Evolutionary conservation across 1,139 yeast genomes (phyloP), one percentile per base, ranked within the genome.

Genomic region (Saccharomyces hybrid): DNA sequence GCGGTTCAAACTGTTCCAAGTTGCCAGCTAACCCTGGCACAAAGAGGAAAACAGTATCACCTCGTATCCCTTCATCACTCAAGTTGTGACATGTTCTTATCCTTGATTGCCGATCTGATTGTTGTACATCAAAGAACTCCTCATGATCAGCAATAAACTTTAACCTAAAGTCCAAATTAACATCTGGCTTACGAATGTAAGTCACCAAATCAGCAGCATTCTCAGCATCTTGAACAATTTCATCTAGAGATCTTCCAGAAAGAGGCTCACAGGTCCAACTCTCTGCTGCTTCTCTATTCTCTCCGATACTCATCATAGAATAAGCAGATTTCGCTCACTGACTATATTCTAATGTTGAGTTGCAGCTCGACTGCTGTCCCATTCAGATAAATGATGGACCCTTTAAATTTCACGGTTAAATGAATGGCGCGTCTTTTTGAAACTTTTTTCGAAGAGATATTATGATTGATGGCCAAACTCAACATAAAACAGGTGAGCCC

Each of bases 11-110:
- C 64, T 85, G 90, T 7, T 88, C 80, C 72, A 84, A 72, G 60
- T 81, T 86, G 1, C 91, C 91, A 1, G 90, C 90, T 49, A 85
- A 64, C 0, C 91, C 91, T 71, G 84, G 90, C 23, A 85, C 65
- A 57, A 84, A 81, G 5, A 84, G 69, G 25, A 82, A 62, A 5
- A 82, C 70, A 85, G 5, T 54, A 29, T 47, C 58, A 14, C 55
- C 57, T 8, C 46, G 53, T 26, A 46, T 48, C 3, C 41, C 46
- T 3, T 41, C 41, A 5, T 49, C 41, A 2, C 54, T 31, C 9
- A 64, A 16, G 57, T 66, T 65, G 52, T 64, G 64, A 47, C 67
- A 62, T 1, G 59, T 51, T 26, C 66, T 58, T 8, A 66, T 29
- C n/a, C 49, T 54, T 13, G 44, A 38, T 6, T 19, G 3, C 11